A percentile compares a stretch with the other conserved stretches of the same genome.
Conservation (phyloP, 371 early-diverging fungal species). For the Lichtheimia hyalospora region DNA sequence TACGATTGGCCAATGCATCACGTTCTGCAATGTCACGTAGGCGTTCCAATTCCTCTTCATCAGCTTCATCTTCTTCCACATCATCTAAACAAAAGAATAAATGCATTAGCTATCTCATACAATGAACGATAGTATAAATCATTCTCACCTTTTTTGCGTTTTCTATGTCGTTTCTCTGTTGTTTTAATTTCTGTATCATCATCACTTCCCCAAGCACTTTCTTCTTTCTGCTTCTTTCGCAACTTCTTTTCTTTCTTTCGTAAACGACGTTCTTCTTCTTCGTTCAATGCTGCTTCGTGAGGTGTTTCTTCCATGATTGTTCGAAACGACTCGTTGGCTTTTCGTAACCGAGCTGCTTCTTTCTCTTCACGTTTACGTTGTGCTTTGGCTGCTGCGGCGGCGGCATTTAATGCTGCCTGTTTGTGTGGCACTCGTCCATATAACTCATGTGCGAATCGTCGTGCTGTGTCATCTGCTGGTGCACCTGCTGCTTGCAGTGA, state of each 20-base stretch:
- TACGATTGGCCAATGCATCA: slow-evolving; percentile 85
- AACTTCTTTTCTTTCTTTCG: slow-evolving; percentile 51
- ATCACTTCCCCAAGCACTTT: slow-evolving; percentile 59
- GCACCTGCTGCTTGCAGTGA: slow-evolving; percentile 61
- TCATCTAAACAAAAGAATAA: slow-evolving; percentile 11
- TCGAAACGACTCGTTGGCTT: slow-evolving; percentile 60
- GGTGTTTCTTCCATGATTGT: slow-evolving; percentile 58
- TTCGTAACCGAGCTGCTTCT: slow-evolving; percentile 54
- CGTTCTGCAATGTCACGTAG: slow-evolving; percentile 76
- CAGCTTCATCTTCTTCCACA: slow-evolving; percentile 38
- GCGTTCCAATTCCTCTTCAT: slow-evolving; percentile 57
- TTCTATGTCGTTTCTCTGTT: slow-evolving; percentile 33
- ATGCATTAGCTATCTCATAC: too few species aligned
- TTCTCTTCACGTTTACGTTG: slow-evolving; percentile 53
- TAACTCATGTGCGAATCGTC: slow-evolving; percentile 66
- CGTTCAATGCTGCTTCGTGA: slow-evolving; percentile 25
- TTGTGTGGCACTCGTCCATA: slow-evolving; percentile 59
- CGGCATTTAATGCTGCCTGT: slow-evolving; percentile 22
- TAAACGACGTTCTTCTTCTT: slow-evolving; percentile 22
- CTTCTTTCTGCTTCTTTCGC: slow-evolving; percentile 57
- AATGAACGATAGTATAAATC: neutral
- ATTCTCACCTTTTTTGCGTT: slow-evolving; percentile 37
- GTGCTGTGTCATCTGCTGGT: slow-evolving; percentile 51
- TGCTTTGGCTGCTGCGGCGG: slow-evolving; percentile 32
- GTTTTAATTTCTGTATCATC: slow-evolving; percentile 52